Percentiles rank a stretch among this genome's conserved stretches.
Conservation (phyloP, 2,329 filamentous ascomycete species). For the Fusarium sp. region DNA sequence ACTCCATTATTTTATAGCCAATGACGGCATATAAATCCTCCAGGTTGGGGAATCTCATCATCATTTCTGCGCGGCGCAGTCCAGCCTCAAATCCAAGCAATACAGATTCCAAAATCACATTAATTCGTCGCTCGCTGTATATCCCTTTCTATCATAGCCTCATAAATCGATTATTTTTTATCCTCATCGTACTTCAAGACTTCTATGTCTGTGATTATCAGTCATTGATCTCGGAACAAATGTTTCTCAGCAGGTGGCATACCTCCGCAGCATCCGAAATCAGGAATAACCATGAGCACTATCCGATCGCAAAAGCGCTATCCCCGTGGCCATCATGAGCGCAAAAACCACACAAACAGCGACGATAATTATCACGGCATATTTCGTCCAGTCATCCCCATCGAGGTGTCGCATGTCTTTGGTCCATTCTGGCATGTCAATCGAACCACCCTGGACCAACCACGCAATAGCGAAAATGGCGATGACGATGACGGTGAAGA, state of each 20-base stretch:
- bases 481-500: constrained; percentile 2
- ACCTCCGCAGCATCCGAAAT: background rate
- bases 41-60: background rate
- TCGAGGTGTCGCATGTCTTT: constrained; percentile 4
- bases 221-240: too few species aligned
- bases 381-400: constrained; percentile 1
- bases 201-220: accelerated
- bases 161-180: accelerated
- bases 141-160: background rate
- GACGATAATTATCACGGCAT: background rate
- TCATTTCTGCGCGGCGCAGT: background rate
- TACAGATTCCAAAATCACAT: accelerated
- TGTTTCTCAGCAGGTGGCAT: accelerated
- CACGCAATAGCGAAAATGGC: constrained; percentile 4
- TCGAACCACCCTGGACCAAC: constrained; percentile 11
- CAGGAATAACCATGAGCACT: background rate
- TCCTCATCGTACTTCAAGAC: accelerated
- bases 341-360: background rate
- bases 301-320: background rate
- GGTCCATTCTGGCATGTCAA: constrained; percentile 23
- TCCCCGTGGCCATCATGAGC: background rate
- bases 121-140: accelerated
- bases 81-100: accelerated
- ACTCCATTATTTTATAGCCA: background rate
- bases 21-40: background rate